Percentiles rank a stretch among this genome's conserved stretches.
Evolutionary conservation across 495 filamentous ascomycete species (phyloP).

Genomic region (Trypethelium eluteriae): DNA sequence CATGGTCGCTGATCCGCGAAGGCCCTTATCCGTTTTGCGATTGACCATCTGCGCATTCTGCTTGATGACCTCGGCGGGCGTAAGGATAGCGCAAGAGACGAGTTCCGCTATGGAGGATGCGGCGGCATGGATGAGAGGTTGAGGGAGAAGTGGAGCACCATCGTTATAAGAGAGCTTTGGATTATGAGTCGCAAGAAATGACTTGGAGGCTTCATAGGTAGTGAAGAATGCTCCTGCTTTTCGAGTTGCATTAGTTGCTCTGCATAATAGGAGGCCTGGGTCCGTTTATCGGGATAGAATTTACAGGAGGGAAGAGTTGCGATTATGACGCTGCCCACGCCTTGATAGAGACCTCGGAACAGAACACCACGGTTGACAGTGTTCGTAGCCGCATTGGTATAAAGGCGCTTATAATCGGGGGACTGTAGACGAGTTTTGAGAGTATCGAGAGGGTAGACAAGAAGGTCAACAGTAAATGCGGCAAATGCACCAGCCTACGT

Average conservation of each 20-base stretch:
- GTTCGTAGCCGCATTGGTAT: slow-evolving; percentile 47
- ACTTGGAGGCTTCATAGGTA: slow-evolving; percentile 72
- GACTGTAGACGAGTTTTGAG: slow-evolving; percentile 81
- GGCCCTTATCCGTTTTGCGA: slow-evolving; percentile 14
- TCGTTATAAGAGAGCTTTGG: slow-evolving; percentile 25
- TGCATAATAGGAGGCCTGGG: slow-evolving; percentile 15
- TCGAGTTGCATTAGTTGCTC: slow-evolving; percentile 16
- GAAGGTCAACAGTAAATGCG: slow-evolving; percentile 69
- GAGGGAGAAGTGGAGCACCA: slow-evolving; percentile 43
- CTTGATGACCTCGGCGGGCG: slow-evolving; percentile 85
- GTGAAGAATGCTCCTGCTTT: slow-evolving; percentile 83
- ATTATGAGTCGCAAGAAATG: slow-evolving; percentile 44
- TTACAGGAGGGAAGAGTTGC: slow-evolving; percentile 76
- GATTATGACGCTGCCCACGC: slow-evolving; percentile 79
- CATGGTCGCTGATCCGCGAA: slow-evolving; percentile 40
- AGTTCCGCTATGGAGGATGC: slow-evolving; percentile 70
- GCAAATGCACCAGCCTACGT: slow-evolving; percentile 69
- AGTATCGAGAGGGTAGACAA: slow-evolving; percentile 79
- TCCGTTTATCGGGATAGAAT: slow-evolving; percentile 7
- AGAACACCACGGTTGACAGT: slow-evolving; percentile 48
- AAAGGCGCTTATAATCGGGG: slow-evolving; percentile 58
- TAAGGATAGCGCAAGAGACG: slow-evolving; percentile 76
- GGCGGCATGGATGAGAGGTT: slow-evolving; percentile 57
- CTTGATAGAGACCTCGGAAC: slow-evolving; percentile 77
- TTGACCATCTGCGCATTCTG: slow-evolving; percentile 76